Conservation (phyloP, 495 filamentous ascomycete species). For the Podospora pseudopauciseta region DNA sequence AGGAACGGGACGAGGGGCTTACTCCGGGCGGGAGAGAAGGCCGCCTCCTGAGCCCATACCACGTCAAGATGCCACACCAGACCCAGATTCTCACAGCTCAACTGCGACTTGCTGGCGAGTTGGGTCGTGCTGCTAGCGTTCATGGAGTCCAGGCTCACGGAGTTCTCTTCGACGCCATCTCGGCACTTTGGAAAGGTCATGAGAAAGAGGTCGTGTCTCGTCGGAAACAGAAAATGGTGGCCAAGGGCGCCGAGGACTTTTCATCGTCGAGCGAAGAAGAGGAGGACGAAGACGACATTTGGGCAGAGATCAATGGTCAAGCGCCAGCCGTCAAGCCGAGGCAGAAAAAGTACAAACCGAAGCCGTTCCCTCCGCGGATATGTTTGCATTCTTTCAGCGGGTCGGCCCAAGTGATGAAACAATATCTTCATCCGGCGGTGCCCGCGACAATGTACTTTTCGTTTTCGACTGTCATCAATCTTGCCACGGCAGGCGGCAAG, state of each 20-base stretch:
- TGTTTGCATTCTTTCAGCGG: conserved; percentile 95
- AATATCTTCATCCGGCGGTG: conserved; percentile 71
- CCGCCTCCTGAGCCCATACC: conserved; percentile 64
- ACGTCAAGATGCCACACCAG: conserved; percentile 78
- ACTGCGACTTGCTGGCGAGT: conserved; percentile 77
- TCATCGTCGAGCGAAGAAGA: conserved; percentile 42
- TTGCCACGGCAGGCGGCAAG: conserved; percentile 49
- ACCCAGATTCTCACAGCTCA: conserved; percentile 71
- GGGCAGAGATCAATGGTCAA: not conserved
- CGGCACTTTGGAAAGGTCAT: conserved; percentile 76
- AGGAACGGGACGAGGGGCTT: conserved; percentile 41
- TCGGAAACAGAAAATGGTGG: conserved; percentile 51
- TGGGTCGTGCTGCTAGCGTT: conserved; percentile 76
- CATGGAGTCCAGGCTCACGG: conserved; percentile 94
- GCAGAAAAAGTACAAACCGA: conserved; percentile 24
- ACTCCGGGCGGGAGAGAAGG: conserved; percentile 86
- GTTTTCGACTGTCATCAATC: conserved; percentile 81
- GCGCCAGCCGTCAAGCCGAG: not conserved
- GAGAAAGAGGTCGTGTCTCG: conserved; percentile 67
- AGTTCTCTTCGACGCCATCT: conserved; percentile 68
- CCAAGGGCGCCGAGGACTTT: conserved; percentile 46
- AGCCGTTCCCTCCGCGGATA: conserved; percentile 81
- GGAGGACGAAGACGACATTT: conserved; percentile 18
- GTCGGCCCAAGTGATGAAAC: conserved; percentile 66
- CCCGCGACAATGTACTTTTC: conserved; percentile 83